Percentiles rank a stretch among this genome's conserved stretches.
Evolutionary conservation across 2,329 filamentous ascomycete genomes (phyloP).

Genomic region (Rutstroemia sydowiana): DNA sequence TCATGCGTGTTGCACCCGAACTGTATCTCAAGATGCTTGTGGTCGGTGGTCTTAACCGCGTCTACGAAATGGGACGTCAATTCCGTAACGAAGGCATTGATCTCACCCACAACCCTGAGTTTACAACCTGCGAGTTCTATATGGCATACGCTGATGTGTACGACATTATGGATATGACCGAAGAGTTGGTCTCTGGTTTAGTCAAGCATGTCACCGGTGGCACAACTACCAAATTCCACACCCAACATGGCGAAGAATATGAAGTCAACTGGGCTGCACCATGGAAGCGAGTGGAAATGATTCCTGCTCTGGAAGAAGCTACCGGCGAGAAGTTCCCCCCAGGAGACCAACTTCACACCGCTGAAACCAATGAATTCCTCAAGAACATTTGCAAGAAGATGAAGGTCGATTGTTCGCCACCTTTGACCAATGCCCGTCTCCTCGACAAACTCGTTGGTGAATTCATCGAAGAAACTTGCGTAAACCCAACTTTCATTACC

Average conservation of each 20-base stretch:
- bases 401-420: constrained; percentile 82
- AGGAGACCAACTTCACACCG: constrained; percentile 79
- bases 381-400: constrained; percentile 78
- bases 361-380: constrained; percentile 82
- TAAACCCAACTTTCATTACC: constrained; percentile 88
- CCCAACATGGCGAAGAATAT: constrained; percentile 76
- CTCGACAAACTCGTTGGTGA: constrained; percentile 91
- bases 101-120: constrained; percentile 95
- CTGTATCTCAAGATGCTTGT: constrained; percentile 93
- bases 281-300: constrained; percentile 94
- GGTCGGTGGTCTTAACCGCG: constrained; percentile 86
- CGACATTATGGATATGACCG: constrained; percentile 84
- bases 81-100: constrained; percentile 93
- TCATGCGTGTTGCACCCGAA: constrained; percentile 90
- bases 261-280: constrained; percentile 94
- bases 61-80: constrained; percentile 92
- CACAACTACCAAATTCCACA: constrained; percentile 80
- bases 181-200: constrained; percentile 83
- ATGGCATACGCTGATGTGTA: constrained; percentile 88
- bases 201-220: constrained; percentile 84
- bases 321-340: constrained; percentile 92
- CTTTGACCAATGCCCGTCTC: constrained; percentile 90
- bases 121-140: constrained; percentile 97
- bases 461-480: constrained; percentile 87
- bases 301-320: constrained; percentile 80